These are phyloP conservation scores for Rhodotorula graminis DNA, from an alignment of 768 basidiomycete species.

Conservation along the genomic window DNA sequence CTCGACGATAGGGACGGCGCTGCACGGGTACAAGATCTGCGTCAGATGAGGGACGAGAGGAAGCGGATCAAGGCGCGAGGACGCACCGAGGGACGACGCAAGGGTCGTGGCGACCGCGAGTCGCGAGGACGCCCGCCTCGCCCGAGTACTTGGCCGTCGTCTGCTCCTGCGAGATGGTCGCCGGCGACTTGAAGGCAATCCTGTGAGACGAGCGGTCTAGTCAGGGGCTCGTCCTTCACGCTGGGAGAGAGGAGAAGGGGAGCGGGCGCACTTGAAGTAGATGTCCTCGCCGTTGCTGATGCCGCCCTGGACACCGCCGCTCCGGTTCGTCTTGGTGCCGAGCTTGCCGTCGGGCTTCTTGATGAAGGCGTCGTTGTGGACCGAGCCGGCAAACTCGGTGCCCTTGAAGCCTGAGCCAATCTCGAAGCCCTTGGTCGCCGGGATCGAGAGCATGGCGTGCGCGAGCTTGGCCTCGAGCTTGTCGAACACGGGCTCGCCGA, in stretches of 20 bases:
- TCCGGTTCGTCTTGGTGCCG: conserved; percentile 87
- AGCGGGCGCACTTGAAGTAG: conserved; percentile 76
- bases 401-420: conserved; percentile 95
- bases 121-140: conserved; percentile 76
- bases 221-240: not conserved
- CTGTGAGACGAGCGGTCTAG: conserved; percentile 49
- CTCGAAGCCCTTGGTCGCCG: conserved; percentile 97
- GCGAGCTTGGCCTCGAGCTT: conserved; percentile 93
- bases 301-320: conserved; percentile 94
- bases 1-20: conserved; percentile 72
- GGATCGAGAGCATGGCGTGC: conserved; percentile 98
- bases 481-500: conserved; percentile 97
- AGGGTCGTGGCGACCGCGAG: conserved; percentile 91
- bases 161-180: conserved; percentile 91
- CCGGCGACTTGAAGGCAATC: conserved; percentile 95
- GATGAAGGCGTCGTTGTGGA: conserved; percentile 87
- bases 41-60: conserved; percentile 86
- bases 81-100: conserved; percentile 76
- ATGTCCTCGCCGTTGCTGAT: conserved; percentile 96
- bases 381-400: conserved; percentile 83
- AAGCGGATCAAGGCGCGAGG: no score
- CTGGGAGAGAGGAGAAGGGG: not conserved
- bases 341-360: conserved; percentile 62
- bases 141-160: conserved; percentile 90
- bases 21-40: conserved; percentile 35